A percentile compares a stretch with the other conserved stretches of the same genome.
Conservation (phyloP, 768 basidiomycete species). For the Mycena vitilis region DNA sequence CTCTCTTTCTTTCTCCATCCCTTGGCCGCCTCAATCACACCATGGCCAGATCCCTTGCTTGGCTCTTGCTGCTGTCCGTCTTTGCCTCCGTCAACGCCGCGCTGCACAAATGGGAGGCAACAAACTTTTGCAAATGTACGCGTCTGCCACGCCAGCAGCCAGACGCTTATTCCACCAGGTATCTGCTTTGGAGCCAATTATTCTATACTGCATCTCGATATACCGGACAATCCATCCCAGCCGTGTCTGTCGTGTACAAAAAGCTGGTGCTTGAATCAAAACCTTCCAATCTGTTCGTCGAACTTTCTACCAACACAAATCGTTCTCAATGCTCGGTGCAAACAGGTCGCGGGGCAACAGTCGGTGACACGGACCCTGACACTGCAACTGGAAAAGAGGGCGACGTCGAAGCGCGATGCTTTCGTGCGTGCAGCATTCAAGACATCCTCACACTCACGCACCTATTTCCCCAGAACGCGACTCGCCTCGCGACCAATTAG, state of each 20-base stretch:
- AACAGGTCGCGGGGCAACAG: constrained; percentile 82
- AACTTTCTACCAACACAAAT: no score
- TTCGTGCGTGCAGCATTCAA: constrained; percentile 70
- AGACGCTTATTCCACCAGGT: constrained; percentile 59
- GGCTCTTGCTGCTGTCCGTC: constrained; percentile 21
- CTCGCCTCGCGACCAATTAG: constrained; percentile 93
- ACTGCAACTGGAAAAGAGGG: constrained; percentile 95
- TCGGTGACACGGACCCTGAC: constrained; percentile 92
- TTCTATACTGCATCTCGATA: constrained; percentile 83
- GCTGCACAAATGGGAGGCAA: constrained; percentile 87
- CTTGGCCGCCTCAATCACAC: neutral
- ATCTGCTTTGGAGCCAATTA: constrained; percentile 93
- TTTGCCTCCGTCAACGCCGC: constrained; percentile 49
- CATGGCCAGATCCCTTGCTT: constrained; percentile 22
- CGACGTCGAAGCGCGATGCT: constrained; percentile 95
- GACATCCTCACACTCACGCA: constrained; percentile 19
- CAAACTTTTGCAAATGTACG: constrained; percentile 90
- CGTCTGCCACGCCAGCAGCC: constrained; percentile 17
- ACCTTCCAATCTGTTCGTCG: constrained; percentile 44
- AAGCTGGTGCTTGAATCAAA: constrained; percentile 95
- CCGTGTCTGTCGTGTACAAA: constrained; percentile 95
- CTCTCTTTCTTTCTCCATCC: constrained; percentile 3
- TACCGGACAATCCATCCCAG: constrained; percentile 86
- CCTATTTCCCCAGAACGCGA: constrained; percentile 77
- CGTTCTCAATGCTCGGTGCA: constrained; percentile 47